Conservation (phyloP, 495 filamentous ascomycete species). For the Chaetomium cochliodes region DNA sequence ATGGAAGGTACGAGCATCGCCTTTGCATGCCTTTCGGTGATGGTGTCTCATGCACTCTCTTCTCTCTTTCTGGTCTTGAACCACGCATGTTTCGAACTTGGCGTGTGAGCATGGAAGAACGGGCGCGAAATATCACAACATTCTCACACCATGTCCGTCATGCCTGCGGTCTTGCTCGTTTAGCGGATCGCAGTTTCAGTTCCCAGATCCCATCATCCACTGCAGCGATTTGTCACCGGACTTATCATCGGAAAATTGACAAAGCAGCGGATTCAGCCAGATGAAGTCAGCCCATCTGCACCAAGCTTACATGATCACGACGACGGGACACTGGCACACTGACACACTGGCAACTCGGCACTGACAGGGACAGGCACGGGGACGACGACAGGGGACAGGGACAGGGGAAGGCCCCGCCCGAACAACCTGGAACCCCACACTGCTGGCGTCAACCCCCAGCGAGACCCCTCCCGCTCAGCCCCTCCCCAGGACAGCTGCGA, state of each 20-base stretch:
- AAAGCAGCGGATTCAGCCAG: constrained; percentile 9
- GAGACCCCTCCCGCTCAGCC: constrained; percentile 19
- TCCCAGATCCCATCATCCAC: constrained; percentile 25
- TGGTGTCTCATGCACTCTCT: background rate
- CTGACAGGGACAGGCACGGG: constrained; percentile 2
- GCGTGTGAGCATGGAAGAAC: background rate
- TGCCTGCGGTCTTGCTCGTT: too few species aligned
- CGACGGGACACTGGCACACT: background rate
- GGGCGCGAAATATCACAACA: constrained; percentile 34
- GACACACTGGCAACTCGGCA: background rate
- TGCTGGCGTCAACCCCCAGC: background rate
- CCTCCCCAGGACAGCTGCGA: constrained; percentile 21
- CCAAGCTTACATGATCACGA: background rate
- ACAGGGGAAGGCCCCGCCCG: constrained; percentile 8
- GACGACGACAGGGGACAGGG: constrained; percentile 1
- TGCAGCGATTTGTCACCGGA: constrained; percentile 27
- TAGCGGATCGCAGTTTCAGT: background rate
- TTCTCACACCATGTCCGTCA: constrained; percentile 33
- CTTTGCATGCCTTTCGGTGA: too few species aligned
- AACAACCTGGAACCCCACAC: constrained; percentile 7
- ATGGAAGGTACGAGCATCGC: background rate
- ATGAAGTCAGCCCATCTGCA: constrained; percentile 9
- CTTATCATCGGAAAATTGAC: constrained; percentile 5
- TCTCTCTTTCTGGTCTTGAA: background rate
- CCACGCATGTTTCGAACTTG: background rate